A percentile compares a stretch with the other conserved stretches of the same genome.
phyloP scores from a whole-genome alignment of 2,329 filamentous ascomycete genomes.

The Fusarium acutatum region DNA sequence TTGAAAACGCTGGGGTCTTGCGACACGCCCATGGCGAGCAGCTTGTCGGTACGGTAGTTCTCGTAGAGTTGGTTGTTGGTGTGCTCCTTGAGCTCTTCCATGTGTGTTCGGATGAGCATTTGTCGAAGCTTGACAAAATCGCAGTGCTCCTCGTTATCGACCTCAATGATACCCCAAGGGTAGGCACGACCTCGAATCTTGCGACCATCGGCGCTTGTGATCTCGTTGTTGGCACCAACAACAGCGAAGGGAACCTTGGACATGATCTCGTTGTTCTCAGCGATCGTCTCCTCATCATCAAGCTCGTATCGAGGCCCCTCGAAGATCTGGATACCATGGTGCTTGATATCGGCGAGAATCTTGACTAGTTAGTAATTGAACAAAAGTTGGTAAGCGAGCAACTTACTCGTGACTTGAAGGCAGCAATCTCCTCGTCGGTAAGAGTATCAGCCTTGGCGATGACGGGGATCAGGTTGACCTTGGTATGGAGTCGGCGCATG shows the following conservation, averaged over 20 bases:
- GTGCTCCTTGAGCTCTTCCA: conserved; percentile 99
- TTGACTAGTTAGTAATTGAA: conserved; percentile 49
- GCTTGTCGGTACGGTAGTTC: conserved; percentile 99
- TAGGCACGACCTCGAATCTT: conserved; percentile 96
- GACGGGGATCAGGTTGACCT: conserved; percentile 99
- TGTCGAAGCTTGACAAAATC: conserved; percentile 99
- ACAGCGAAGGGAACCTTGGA: conserved; percentile 99
- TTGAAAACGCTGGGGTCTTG: conserved; percentile 99
- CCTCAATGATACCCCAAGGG: conserved; percentile 98
- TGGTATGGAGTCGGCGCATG: conserved; percentile 99
- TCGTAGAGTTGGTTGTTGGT: conserved; percentile 99
- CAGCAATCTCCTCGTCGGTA: conserved; percentile 93
- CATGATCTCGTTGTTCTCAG: conserved; percentile 99
- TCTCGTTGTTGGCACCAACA: conserved; percentile 95
- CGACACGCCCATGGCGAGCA: conserved; percentile 96
- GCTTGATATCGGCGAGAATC: conserved; percentile 96
- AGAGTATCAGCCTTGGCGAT: conserved; percentile 99
- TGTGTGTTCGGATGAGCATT: conserved; percentile 99
- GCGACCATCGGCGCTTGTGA: conserved; percentile 88
- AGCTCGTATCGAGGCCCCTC: conserved; percentile 98
- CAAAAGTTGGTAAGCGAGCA: no score
- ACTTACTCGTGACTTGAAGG: conserved; percentile 96
- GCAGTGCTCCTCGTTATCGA: conserved; percentile 99
- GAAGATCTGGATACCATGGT: conserved; percentile 98
- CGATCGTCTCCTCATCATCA: conserved; percentile 98